Conservation (phyloP, 1,139 yeast genomes). For the Geotrichum restrictum region DNA sequence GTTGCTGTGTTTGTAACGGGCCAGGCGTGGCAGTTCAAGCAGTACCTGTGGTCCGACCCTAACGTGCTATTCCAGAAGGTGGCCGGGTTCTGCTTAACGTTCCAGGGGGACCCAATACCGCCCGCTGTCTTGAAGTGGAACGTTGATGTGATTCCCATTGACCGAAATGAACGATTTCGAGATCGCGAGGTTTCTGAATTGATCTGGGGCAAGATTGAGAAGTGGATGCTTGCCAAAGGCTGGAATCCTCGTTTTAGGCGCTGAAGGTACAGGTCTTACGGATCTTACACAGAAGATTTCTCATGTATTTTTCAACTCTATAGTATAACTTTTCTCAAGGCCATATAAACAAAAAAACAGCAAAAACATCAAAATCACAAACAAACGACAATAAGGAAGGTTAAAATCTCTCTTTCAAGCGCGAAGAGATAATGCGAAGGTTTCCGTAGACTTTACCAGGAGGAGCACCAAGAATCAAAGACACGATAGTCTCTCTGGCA, state of each 20-base stretch:
- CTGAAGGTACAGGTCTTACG: no score
- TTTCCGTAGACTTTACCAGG: constrained; percentile 98
- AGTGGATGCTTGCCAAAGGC: constrained; percentile 39
- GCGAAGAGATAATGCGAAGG: constrained; percentile 90
- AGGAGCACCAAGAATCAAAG: constrained; percentile 93
- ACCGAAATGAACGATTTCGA: constrained; percentile 77
- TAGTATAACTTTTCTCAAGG: constrained; percentile 14
- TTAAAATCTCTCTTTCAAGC: constrained; percentile 93
- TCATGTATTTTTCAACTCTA: constrained; percentile 14
- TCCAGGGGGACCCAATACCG: constrained; percentile 77
- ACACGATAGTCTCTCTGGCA: constrained; percentile 95
- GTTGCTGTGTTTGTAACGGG: constrained; percentile 96
- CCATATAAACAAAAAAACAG: constrained; percentile 1
- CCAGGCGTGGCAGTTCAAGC: constrained; percentile 92
- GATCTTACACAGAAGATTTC: neutral
- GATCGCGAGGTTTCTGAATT: constrained; percentile 82
- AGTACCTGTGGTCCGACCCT: constrained; percentile 80
- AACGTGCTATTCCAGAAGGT: constrained; percentile 74
- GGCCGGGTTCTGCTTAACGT: constrained; percentile 75
- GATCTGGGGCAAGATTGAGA: constrained; percentile 63
- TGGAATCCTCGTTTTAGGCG: constrained; percentile 27
- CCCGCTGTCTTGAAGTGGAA: constrained; percentile 79
- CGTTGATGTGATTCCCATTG: constrained; percentile 70
- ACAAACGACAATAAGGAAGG: neutral
- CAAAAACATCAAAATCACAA: neutral